These are phyloP conservation scores for Ustilago vetiveriae DNA, from an alignment of 1,284 basidiomycete species.

Conservation along the genomic window DNA sequence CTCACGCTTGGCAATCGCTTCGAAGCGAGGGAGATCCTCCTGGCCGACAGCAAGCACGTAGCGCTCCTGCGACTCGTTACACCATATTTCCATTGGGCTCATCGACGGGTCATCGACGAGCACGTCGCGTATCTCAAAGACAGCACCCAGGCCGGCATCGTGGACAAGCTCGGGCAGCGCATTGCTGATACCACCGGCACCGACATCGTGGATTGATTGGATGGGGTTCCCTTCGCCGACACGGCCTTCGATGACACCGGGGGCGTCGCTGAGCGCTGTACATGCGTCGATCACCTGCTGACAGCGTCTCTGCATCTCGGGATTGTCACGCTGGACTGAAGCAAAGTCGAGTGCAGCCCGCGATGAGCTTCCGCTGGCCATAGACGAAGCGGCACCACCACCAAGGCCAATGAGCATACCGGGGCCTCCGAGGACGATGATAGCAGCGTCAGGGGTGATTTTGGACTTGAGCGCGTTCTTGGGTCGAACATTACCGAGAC, in stretches of 20 bases:
- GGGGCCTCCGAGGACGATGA: slow-evolving; percentile 95
- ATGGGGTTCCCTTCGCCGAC: slow-evolving; percentile 75
- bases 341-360: slow-evolving; percentile 94
- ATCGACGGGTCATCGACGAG: slow-evolving; percentile 89
- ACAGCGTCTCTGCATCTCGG: slow-evolving; percentile 96
- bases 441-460: slow-evolving; percentile 59
- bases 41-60: slow-evolving; percentile 79
- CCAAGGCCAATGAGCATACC: slow-evolving; percentile 96
- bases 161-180: slow-evolving; percentile 97
- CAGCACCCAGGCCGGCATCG: slow-evolving; percentile 87
- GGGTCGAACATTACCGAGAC: slow-evolving; percentile 84
- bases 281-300: slow-evolving; percentile 93
- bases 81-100: slow-evolving; percentile 99
- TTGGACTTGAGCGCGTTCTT: slow-evolving; percentile 61
- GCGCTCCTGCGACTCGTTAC: slow-evolving; percentile 97
- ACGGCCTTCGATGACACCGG: slow-evolving; percentile 33
- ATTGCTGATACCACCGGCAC: slow-evolving; percentile 95
- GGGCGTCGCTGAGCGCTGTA: slow-evolving; percentile 48
- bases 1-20: slow-evolving; percentile 83
- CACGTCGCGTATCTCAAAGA: slow-evolving; percentile 94
- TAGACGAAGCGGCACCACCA: slow-evolving; percentile 92
- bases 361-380: slow-evolving; percentile 74
- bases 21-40: slow-evolving; percentile 71
- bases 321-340: slow-evolving; percentile 95
- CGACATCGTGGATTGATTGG: slow-evolving; percentile 96